These are phyloP conservation scores for Collybia mongolica DNA, from an alignment of 768 basidiomycete species.

Conservation along the genomic window DNA sequence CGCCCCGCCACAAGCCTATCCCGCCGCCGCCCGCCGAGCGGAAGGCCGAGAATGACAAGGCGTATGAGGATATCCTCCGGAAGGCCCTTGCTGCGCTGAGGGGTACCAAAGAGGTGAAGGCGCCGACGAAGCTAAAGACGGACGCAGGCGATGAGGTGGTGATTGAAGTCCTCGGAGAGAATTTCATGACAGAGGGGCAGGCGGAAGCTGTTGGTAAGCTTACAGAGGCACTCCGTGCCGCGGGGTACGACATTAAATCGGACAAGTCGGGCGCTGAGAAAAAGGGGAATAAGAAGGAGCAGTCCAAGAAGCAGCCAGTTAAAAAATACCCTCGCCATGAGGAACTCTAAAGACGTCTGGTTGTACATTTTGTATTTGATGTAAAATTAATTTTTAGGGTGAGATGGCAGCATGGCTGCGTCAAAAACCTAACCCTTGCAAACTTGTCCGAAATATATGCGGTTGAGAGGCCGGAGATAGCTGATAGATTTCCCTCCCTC, in stretches of 20 bases:
- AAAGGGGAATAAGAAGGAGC: slow-evolving; percentile 27
- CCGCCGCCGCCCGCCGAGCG: slow-evolving; percentile 36
- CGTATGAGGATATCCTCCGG: slow-evolving; percentile 33
- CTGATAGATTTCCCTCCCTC: no score
- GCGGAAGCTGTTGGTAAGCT: slow-evolving; percentile 41
- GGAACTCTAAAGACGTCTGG: slow-evolving; percentile 10
- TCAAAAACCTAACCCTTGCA: no score
- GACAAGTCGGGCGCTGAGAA: slow-evolving; percentile 24
- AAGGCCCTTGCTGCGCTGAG: slow-evolving; percentile 39
- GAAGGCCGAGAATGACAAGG: slow-evolving; percentile 13
- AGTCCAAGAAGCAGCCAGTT: slow-evolving; percentile 21
- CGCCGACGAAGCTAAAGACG: slow-evolving; percentile 34
- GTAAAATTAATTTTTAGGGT: no score
- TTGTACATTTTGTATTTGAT: neutral
- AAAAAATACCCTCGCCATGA: slow-evolving; percentile 13
- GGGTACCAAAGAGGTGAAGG: slow-evolving; percentile 17
- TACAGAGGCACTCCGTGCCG: slow-evolving; percentile 49
- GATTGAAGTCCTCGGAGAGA: slow-evolving; percentile 45
- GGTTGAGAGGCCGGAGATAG: no score
- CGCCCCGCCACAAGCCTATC: slow-evolving; percentile 47
- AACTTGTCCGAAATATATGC: no score
- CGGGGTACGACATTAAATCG: slow-evolving; percentile 48
- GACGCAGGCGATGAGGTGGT: slow-evolving; percentile 42
- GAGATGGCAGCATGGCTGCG: no score
- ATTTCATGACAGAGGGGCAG: slow-evolving; percentile 33